Percentiles rank a stretch among this genome's conserved stretches.
Conservation (phyloP, 306 rosid genomes). For the Castanea sativa region DNA sequence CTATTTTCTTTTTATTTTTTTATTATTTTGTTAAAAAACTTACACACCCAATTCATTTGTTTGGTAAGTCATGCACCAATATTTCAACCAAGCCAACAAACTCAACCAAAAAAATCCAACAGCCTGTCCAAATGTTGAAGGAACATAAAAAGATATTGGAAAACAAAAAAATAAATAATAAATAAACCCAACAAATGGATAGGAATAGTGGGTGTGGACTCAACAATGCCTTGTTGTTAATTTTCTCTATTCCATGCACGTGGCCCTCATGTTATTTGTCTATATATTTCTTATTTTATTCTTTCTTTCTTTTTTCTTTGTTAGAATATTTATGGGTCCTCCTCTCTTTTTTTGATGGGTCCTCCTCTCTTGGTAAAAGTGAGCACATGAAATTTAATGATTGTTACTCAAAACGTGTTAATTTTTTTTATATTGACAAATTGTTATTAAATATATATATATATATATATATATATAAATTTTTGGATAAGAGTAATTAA, state of each 20-base stretch:
- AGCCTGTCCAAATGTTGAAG: not conserved
- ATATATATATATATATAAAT: no score
- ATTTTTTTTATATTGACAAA: no score
- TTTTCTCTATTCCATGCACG: not conserved
- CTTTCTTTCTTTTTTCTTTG: not conserved
- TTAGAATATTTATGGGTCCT: not conserved
- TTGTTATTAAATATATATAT: no score
- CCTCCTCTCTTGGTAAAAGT: not conserved
- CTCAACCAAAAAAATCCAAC: not conserved
- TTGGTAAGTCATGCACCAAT: not conserved
- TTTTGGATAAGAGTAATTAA: no score
- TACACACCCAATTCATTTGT: no score
- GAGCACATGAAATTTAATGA: not conserved
- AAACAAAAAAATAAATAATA: not conserved
- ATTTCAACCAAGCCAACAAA: not conserved
- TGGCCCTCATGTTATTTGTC: not conserved
- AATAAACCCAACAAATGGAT: not conserved
- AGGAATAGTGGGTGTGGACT: not conserved
- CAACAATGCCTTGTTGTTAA: no score
- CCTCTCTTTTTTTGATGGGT: no score
- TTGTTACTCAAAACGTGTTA: not conserved
- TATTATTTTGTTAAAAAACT: not conserved
- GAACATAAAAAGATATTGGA: not conserved
- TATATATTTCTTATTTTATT: not conserved
- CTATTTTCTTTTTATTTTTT: not conserved